Evolutionary conservation across 495 filamentous ascomycete species (phyloP).

Genomic region (Xanthoparmelia taractica): DNA sequence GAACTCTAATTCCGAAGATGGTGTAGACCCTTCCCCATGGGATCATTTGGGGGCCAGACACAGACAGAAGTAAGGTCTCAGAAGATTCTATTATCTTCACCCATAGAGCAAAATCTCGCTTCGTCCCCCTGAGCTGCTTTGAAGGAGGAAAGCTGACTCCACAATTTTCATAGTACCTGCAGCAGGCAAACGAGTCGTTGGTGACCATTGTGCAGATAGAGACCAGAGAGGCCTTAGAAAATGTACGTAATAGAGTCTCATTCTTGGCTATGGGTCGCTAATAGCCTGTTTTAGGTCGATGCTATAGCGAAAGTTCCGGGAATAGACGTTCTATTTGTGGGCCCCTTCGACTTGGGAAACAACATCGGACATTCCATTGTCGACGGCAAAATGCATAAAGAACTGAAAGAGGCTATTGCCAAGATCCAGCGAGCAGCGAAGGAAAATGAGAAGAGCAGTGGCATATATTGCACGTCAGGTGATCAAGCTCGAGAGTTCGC

Average conservation of each 20-base stretch:
- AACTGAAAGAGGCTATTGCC: conserved; percentile 58
- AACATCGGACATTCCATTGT: conserved; percentile 67
- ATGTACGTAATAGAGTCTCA: conserved; percentile 28
- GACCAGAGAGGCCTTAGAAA: conserved; percentile 62
- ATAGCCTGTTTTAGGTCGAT: conserved; percentile 37
- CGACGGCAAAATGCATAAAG: conserved; percentile 51
- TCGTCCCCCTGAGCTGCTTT: neutral
- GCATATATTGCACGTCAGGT: conserved; percentile 61
- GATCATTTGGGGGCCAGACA: conserved; percentile 47
- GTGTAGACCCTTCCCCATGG: conserved; percentile 48
- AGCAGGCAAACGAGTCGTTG: conserved; percentile 63
- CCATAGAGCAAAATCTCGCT: too few species aligned
- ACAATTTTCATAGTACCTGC: conserved; percentile 44
- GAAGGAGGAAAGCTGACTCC: neutral
- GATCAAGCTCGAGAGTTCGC: conserved; percentile 56
- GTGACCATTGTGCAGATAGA: conserved; percentile 78
- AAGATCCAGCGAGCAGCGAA: conserved; percentile 53
- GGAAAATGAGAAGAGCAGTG: conserved; percentile 57
- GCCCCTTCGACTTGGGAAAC: conserved; percentile 68
- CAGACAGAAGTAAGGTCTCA: conserved; percentile 34
- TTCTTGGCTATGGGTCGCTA: neutral
- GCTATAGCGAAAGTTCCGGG: conserved; percentile 64
- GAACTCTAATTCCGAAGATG: too few species aligned
- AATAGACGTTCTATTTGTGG: conserved; percentile 69
- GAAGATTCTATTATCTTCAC: neutral